Base-by-base conservation (phyloP, 2,329 filamentous ascomycete genomes). In the Pseudocercospora vitis region DNA sequence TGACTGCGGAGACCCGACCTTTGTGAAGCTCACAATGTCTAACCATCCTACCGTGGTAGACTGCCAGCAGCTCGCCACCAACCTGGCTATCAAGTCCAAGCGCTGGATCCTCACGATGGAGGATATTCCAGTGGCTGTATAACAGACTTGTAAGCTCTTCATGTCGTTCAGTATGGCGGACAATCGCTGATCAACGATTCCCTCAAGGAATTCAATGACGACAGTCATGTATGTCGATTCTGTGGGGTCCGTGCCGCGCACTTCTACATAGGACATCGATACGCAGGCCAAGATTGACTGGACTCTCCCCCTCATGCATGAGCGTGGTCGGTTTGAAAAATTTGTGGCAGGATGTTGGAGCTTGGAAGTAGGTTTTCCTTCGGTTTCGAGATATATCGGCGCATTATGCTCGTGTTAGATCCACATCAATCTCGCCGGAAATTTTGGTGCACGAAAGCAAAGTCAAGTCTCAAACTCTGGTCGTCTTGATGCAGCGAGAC, bases 1-100 rank as follows among this genome's bases (percentile, higher is more conserved):
- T 21, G 51, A 51, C 35, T 57, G 55, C 33, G 55, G 55, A 32
- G 33, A 32, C 31, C 52, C 55, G 5, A 48, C 21, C 8, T 57
- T 57, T 31, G 37, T 53, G 12, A 46, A 50, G 31, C 16, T 44
- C 24, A 56, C 46, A 3, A 35, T 46, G 26, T 37, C 35, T 9
- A 14, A 14, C 19, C 19, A 21, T 12, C 37, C 37, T 4, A 5
- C 19, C 8, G 46, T 48, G 11, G 46, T 23, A 35, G 46, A 48
- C n/a, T 48, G 46, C 32, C 46, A 37, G 21, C 46, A 48, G 31
- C 32, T 48, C n/a, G 46, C 39, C 8, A 19, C 18, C 3, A 48
- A 37, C 21, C 32, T 48, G 23, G n/a, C n/a, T n/a, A n/a, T 16
- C 12, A 26, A 26, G n/a, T 18, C 35, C 21, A 14, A 26, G 12